Evolutionary conservation across 2,329 filamentous ascomycete genomes (phyloP).

Genomic region (Ceratocystis cacaofunesta): DNA sequence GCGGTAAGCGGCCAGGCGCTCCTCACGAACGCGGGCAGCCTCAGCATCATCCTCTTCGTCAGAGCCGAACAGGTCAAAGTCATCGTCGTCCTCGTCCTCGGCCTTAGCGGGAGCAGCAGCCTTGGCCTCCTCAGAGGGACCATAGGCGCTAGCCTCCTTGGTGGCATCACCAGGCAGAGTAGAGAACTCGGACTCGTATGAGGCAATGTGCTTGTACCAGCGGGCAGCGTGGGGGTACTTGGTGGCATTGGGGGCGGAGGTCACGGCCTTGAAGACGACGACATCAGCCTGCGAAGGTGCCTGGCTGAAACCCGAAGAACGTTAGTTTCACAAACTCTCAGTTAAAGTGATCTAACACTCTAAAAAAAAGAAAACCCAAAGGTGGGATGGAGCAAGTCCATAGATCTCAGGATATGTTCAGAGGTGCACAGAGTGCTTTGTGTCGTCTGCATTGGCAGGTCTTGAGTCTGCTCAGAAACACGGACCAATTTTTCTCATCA

Average conservation of each 20-base stretch:
- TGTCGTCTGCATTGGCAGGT: slow-evolving; percentile 69
- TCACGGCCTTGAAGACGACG: slow-evolving; percentile 82
- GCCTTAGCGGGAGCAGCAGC: slow-evolving; percentile 77
- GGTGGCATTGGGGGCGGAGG: slow-evolving; percentile 51
- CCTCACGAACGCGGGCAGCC: slow-evolving; percentile 69
- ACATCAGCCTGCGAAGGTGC: slow-evolving; percentile 88
- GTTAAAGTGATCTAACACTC: not conserved
- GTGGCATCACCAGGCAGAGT: slow-evolving; percentile 80
- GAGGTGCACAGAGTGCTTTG: slow-evolving; percentile 56
- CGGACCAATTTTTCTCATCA: slow-evolving; percentile 86
- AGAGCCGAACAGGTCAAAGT: slow-evolving; percentile 84
- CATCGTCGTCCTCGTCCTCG: slow-evolving; percentile 49
- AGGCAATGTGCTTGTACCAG: slow-evolving; percentile 98
- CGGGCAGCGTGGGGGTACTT: slow-evolving; percentile 90
- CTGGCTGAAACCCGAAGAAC: slow-evolving; percentile 26
- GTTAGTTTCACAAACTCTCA: slow-evolving; percentile 12
- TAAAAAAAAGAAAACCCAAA: not conserved
- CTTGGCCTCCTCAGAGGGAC: slow-evolving; percentile 61
- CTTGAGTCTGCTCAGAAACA: slow-evolving; percentile 93
- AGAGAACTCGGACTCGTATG: slow-evolving; percentile 84
- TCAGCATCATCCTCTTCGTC: slow-evolving; percentile 91
- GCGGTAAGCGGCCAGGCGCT: slow-evolving; percentile 82
- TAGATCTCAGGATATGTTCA: slow-evolving; percentile 34
- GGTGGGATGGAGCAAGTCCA: not conserved
- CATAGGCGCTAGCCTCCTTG: slow-evolving; percentile 80